phyloP scores from a whole-genome alignment of 2,329 filamentous ascomycete species.

The Aspergillus tubingensis region DNA sequence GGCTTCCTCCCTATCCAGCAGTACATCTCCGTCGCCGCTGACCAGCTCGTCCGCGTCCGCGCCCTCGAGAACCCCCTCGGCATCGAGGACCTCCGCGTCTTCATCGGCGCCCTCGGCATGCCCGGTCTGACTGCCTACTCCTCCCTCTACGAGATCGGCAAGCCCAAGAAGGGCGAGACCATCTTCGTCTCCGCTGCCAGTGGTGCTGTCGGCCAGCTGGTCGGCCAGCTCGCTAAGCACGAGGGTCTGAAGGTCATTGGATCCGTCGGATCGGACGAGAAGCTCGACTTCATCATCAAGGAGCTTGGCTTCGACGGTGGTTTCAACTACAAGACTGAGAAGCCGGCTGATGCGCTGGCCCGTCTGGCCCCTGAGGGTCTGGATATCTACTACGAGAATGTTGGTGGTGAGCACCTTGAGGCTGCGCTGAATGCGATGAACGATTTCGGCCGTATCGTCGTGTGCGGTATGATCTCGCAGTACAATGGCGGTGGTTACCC shows the following conservation, averaged over 20 bases:
- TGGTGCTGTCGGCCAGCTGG: constrained; percentile 79
- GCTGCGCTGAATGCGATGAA: constrained; percentile 68
- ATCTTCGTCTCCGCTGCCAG: constrained; percentile 80
- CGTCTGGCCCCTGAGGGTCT: constrained; percentile 75
- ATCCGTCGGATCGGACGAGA: constrained; percentile 76
- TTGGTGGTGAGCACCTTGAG: constrained; percentile 73
- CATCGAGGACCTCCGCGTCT: constrained; percentile 57
- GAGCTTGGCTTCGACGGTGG: constrained; percentile 71
- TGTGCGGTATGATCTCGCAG: constrained; percentile 70
- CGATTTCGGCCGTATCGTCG: constrained; percentile 64
- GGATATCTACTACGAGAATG: constrained; percentile 83
- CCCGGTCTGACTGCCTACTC: constrained; percentile 75
- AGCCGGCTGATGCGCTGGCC: constrained; percentile 65
- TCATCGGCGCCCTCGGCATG: constrained; percentile 77
- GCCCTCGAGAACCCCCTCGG: constrained; percentile 66
- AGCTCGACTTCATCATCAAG: constrained; percentile 72
- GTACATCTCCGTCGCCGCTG: constrained; percentile 61
- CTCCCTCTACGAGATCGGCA: constrained; percentile 72
- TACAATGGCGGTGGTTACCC: constrained; percentile 74
- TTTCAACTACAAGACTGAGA: constrained; percentile 89
- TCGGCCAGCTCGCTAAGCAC: constrained; percentile 80
- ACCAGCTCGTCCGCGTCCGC: constrained; percentile 46
- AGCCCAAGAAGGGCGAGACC: constrained; percentile 75
- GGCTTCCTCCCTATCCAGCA: constrained; percentile 65
- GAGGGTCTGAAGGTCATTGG: constrained; percentile 79